These are phyloP conservation scores for Asterophora lycoperdoides DNA, from an alignment of 768 basidiomycete genomes.

Conservation along the genomic window DNA sequence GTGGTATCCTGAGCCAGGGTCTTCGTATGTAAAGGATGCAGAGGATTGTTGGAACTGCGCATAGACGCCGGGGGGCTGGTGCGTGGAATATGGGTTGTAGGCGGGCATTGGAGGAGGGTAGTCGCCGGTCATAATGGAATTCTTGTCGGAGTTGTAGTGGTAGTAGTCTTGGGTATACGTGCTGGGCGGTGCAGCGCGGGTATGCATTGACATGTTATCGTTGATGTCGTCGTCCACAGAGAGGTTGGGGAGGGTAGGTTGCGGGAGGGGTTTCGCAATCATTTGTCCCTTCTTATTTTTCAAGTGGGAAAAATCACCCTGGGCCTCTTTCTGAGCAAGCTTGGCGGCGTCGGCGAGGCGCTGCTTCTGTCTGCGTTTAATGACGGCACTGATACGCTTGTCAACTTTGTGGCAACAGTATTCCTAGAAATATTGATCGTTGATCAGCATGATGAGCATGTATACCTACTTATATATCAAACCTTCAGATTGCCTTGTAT, in stretches of 20 bases:
- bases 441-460: conserved; percentile 3
- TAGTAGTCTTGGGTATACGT: conserved; percentile 54
- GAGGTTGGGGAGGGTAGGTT: conserved; percentile 92
- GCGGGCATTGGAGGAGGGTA: conserved; percentile 76
- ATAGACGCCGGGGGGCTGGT: conserved; percentile 48
- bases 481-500: conserved; percentile 98
- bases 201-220: conserved; percentile 53
- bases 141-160: conserved; percentile 51
- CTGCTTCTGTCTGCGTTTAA: conserved; percentile 87
- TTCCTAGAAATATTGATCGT: conserved; percentile 49
- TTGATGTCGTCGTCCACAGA: conserved; percentile 79
- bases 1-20: conserved; percentile 29
- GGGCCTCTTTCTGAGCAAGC: conserved; percentile 86
- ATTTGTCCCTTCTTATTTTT: conserved; percentile 91
- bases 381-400: conserved; percentile 94
- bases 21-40: conserved; percentile 50
- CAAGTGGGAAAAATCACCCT: conserved; percentile 85
- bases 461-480: conserved; percentile 9
- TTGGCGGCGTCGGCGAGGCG: conserved; percentile 77
- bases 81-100: conserved; percentile 62
- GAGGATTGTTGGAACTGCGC: conserved; percentile 58
- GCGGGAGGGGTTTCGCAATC: conserved; percentile 75
- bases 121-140: conserved; percentile 33
- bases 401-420: conserved; percentile 99
- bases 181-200: conserved; percentile 49